Conservation (phyloP, 2,329 filamentous ascomycete species). For the Parastagonospora avenae region DNA sequence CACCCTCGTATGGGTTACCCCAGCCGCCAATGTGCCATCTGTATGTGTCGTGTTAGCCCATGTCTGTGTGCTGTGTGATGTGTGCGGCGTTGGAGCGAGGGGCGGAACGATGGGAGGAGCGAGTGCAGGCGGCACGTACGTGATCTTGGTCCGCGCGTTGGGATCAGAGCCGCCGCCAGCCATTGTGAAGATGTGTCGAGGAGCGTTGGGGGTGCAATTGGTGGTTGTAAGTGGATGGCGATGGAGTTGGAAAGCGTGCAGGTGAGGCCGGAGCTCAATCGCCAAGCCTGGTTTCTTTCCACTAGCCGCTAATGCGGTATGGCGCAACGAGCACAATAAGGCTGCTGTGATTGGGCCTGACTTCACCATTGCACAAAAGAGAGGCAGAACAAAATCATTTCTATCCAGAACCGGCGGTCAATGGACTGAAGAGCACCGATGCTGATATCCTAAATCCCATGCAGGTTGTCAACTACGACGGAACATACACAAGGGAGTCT, state of each 20-base stretch:
- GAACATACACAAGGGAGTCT: no score
- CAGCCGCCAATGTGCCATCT: conserved; percentile 47
- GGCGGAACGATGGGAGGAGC: conserved; percentile 7
- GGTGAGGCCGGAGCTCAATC: conserved; percentile 13
- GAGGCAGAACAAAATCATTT: no score
- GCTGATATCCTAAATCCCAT: no score
- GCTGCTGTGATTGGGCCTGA: conserved; percentile 3
- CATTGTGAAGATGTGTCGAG: conserved; percentile 29
- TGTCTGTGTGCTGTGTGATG: not conserved
- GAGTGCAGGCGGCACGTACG: conserved; percentile 27
- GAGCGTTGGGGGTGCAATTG: conserved; percentile 23
- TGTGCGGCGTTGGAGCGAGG: conserved; percentile 5
- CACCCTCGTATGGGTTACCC: conserved; percentile 48
- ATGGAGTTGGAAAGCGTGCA: conserved; percentile 16
- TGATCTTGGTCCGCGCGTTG: conserved; percentile 32
- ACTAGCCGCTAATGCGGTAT: not conserved
- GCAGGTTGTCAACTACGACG: no score
- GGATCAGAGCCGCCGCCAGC: conserved; percentile 35
- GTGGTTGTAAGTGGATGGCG: conserved; percentile 21
- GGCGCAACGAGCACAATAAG: conserved; percentile 1
- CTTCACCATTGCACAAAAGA: no score
- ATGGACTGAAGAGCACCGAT: no score
- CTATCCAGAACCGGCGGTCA: no score
- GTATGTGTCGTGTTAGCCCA: conserved; percentile 18
- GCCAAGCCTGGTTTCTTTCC: conserved; percentile 7